A percentile compares a stretch with the other conserved stretches of the same genome.
phyloP scores from a whole-genome alignment of 2,329 filamentous ascomycete genomes.

The Mycosphaerelloides madeirae region DNA sequence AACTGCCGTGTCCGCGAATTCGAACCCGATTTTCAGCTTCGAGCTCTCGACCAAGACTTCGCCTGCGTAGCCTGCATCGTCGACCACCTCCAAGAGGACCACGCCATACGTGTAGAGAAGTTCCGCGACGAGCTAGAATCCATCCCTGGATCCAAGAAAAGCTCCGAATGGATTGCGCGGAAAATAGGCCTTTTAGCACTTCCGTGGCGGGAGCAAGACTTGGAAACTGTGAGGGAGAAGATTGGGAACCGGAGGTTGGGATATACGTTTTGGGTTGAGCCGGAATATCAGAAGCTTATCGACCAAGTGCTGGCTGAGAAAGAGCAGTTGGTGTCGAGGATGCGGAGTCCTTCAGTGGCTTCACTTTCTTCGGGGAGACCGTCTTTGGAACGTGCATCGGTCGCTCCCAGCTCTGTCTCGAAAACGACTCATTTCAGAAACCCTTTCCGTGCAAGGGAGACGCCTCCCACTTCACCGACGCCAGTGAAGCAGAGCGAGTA shows the following conservation, averaged over 20 bases:
- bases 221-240: slow-evolving; percentile 1
- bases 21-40: neutral
- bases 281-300: slow-evolving; percentile 2
- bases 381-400: too few species aligned
- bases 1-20: slow-evolving; percentile 7
- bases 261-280: slow-evolving; percentile 6
- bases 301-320: slow-evolving; percentile 12
- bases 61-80: slow-evolving; percentile 6
- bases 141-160: neutral
- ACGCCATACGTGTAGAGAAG: neutral
- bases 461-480: too few species aligned
- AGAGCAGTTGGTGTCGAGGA: neutral
- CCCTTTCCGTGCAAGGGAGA: too few species aligned
- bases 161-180: slow-evolving; percentile 1
- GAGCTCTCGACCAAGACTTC: slow-evolving; percentile 5
- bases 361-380: too few species aligned
- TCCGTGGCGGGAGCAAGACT: slow-evolving; percentile 2
- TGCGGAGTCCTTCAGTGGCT: too few species aligned
- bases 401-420: too few species aligned
- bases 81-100: neutral
- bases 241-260: neutral
- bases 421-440: too few species aligned
- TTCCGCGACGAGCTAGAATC: slow-evolving; percentile 3
- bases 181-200: slow-evolving; percentile 2
- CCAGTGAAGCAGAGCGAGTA: too few species aligned